Percentiles rank a stretch among this genome's conserved stretches.
Evolutionary conservation across 352 stramenopile species (phyloP).

Genomic region (Phytophthora capsici): DNA sequence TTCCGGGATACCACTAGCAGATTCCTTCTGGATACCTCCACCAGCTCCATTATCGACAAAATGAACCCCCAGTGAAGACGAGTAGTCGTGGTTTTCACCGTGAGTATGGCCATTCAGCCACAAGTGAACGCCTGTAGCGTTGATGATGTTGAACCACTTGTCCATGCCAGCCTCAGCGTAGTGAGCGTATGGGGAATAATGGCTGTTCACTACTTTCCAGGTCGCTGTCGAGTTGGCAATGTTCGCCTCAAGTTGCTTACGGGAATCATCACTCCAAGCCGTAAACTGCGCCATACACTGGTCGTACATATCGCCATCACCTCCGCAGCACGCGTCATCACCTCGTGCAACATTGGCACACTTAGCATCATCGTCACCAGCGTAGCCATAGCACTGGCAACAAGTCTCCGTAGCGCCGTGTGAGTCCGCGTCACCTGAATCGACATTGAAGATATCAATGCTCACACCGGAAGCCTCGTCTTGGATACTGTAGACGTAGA

Average conservation of each 20-base stretch:
- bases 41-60: slow-evolving; percentile 78
- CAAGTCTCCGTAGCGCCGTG: slow-evolving; percentile 54
- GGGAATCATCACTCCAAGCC: slow-evolving; percentile 51
- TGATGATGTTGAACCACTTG: slow-evolving; percentile 55
- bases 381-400: slow-evolving; percentile 65
- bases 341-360: slow-evolving; percentile 49
- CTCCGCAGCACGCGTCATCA: slow-evolving; percentile 42
- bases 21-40: slow-evolving; percentile 72
- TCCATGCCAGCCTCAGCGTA: slow-evolving; percentile 36
- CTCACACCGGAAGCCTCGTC: slow-evolving; percentile 42
- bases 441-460: slow-evolving; percentile 66
- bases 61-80: slow-evolving; percentile 53
- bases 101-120: slow-evolving; percentile 63
- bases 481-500: slow-evolving; percentile 51
- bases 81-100: slow-evolving; percentile 69
- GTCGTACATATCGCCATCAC: slow-evolving; percentile 47
- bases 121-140: slow-evolving; percentile 38
- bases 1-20: slow-evolving; percentile 63
- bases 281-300: slow-evolving; percentile 46
- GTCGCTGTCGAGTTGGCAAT: slow-evolving; percentile 58
- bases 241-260: slow-evolving; percentile 39
- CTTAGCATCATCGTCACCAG: slow-evolving; percentile 38
- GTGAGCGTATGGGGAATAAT: slow-evolving; percentile 63
- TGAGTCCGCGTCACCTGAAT: slow-evolving; percentile 56
- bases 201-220: slow-evolving; percentile 69